Percentiles rank a stretch among this genome's conserved stretches.
Conservation (phyloP, 805 yeast genomes). For the Myxozyma vanderwaltii region DNA sequence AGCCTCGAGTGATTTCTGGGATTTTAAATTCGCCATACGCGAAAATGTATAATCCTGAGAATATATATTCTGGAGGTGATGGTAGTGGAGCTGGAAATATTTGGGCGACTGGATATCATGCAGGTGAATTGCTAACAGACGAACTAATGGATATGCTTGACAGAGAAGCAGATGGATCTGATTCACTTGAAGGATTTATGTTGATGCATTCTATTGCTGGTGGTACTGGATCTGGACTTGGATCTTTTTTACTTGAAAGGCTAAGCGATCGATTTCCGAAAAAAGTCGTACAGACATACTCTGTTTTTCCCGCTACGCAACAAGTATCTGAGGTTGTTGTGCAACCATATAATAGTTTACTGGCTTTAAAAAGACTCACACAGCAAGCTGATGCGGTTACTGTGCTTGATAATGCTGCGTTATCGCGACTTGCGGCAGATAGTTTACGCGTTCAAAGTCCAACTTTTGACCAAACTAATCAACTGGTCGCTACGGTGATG, state of each 20-base stretch:
- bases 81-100: constrained; percentile 96
- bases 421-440: constrained; percentile 68
- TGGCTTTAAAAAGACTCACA: constrained; percentile 78
- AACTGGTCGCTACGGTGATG: constrained; percentile 79
- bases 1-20: constrained; percentile 72
- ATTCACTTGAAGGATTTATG: constrained; percentile 87
- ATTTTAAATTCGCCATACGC: constrained; percentile 54
- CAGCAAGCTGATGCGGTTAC: constrained; percentile 83
- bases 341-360: constrained; percentile 89
- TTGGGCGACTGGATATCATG: constrained; percentile 88
- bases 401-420: constrained; percentile 89
- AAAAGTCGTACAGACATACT: constrained; percentile 79
- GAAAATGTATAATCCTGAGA: constrained; percentile 79
- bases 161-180: constrained; percentile 87
- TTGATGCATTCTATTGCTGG: constrained; percentile 95
- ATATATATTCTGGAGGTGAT: constrained; percentile 71
- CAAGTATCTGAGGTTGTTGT: constrained; percentile 96
- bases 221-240: constrained; percentile 97
- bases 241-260: constrained; percentile 76
- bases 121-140: constrained; percentile 69
- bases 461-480: constrained; percentile 78
- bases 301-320: constrained; percentile 77
- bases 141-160: constrained; percentile 81
- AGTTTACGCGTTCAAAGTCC: constrained; percentile 60
- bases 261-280: constrained; percentile 80